Conservation (phyloP, 768 basidiomycete genomes). For the Gymnopilus junonius region DNA sequence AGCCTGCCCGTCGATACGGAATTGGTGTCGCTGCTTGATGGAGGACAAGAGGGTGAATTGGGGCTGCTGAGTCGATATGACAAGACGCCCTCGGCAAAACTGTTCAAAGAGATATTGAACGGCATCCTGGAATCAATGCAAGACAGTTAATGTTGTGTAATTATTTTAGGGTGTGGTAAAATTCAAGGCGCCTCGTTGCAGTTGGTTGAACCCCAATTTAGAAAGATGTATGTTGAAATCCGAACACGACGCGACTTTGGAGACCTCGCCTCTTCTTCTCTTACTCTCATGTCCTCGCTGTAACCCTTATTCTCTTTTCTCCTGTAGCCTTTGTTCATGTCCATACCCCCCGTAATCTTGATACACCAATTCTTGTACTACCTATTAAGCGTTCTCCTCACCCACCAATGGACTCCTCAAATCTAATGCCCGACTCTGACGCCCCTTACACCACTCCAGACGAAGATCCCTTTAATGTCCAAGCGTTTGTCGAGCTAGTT, state of each 20-base stretch:
- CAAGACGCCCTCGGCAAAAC: slow-evolving; percentile 66
- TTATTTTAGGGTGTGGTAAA: slow-evolving; percentile 2
- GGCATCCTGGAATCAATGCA: slow-evolving; percentile 25
- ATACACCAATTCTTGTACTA: slow-evolving; percentile 4
- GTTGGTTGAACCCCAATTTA: slow-evolving; percentile 35
- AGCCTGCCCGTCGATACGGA: slow-evolving; percentile 93
- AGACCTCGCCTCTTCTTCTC: slow-evolving; percentile 19
- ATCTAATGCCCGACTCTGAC: slow-evolving; percentile 37
- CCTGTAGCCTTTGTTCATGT: slow-evolving; percentile 11
- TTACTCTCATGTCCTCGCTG: slow-evolving; percentile 22
- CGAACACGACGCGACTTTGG: slow-evolving; percentile 34
- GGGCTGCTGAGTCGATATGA: slow-evolving; percentile 63
- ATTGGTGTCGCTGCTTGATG: slow-evolving; percentile 85
- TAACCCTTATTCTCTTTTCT: slow-evolving; percentile 9
- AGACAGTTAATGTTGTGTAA: slow-evolving; percentile 11
- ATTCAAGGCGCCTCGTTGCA: slow-evolving; percentile 37
- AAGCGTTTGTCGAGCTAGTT: slow-evolving; percentile 31
- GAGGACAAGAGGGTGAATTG: slow-evolving; percentile 38
- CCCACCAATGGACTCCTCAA: slow-evolving; percentile 3
- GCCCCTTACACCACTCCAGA: slow-evolving; percentile 53
- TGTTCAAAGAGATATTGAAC: slow-evolving; percentile 65
- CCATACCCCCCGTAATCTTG: slow-evolving; percentile 1
- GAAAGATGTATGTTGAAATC: slow-evolving; percentile 31
- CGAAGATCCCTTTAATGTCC: slow-evolving; percentile 54
- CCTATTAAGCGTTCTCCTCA: neutral